phyloP scores from a whole-genome alignment of 1,284 basidiomycete species.

The Naganishia sp. region DNA sequence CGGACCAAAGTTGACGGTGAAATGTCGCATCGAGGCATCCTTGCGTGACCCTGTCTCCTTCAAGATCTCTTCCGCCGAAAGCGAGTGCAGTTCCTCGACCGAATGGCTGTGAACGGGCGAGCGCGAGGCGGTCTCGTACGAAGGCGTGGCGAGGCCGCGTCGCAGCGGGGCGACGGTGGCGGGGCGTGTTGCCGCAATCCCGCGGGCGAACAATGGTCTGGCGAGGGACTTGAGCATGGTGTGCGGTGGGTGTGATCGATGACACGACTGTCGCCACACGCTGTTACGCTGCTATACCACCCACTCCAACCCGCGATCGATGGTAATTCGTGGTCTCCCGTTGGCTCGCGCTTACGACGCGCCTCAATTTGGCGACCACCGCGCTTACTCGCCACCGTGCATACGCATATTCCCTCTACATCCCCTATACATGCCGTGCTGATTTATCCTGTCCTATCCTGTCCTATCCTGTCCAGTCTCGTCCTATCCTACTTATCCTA shows the following conservation, averaged over 20 bases:
- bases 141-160: constrained; percentile 34
- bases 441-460: background rate
- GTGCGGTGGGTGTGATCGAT: background rate
- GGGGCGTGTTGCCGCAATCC: constrained; percentile 5
- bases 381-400: background rate
- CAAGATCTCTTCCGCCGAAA: constrained; percentile 74
- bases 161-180: constrained; percentile 7
- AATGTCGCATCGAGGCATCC: constrained; percentile 85
- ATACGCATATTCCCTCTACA: background rate
- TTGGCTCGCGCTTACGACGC: constrained; percentile 24
- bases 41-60: constrained; percentile 69
- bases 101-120: constrained; percentile 46
- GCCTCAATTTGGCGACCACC: background rate
- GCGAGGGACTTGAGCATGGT: constrained; percentile 31
- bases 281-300: background rate
- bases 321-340: constrained; percentile 19
- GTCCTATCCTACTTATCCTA: background rate
- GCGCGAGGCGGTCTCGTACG: constrained; percentile 31
- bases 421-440: background rate
- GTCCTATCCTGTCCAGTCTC: background rate
- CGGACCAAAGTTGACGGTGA: constrained; percentile 93
- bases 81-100: constrained; percentile 65
- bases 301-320: constrained; percentile 2
- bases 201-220: constrained; percentile 24
- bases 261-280: background rate